These are phyloP conservation scores for Pseudocercospora ulei DNA, from an alignment of 2,329 filamentous ascomycete genomes.

Conservation along the genomic window DNA sequence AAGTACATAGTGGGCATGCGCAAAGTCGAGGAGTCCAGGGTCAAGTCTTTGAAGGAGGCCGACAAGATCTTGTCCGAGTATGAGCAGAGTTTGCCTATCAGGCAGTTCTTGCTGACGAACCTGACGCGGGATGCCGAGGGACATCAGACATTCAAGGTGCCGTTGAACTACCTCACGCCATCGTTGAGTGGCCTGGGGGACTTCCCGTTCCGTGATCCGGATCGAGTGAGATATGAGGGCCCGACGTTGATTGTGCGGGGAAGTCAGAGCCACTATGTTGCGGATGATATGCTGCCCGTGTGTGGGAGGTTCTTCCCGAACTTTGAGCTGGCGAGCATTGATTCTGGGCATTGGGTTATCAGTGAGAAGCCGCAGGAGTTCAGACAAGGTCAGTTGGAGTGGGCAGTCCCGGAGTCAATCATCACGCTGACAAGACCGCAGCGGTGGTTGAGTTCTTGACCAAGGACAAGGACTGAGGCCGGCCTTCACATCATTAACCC, in stretches of 20 bases:
- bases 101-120: constrained; percentile 88
- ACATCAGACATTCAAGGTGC: constrained; percentile 65
- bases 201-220: constrained; percentile 73
- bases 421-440: constrained; percentile 30
- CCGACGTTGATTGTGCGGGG: constrained; percentile 72
- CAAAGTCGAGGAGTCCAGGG: constrained; percentile 58
- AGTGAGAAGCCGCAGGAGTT: constrained; percentile 79
- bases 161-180: constrained; percentile 58
- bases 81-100: constrained; percentile 64
- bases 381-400: constrained; percentile 51
- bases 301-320: constrained; percentile 74
- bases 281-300: constrained; percentile 68
- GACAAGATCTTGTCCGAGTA: constrained; percentile 67
- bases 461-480: constrained; percentile 40
- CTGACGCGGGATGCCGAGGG: constrained; percentile 51
- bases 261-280: constrained; percentile 65
- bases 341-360: constrained; percentile 79
- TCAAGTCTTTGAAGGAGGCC: constrained; percentile 64
- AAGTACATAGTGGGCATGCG: constrained; percentile 79
- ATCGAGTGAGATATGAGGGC: constrained; percentile 59
- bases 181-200: constrained; percentile 69
- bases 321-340: constrained; percentile 63
- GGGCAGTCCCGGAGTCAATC: background rate
- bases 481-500: too few species aligned
- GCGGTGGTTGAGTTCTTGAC: constrained; percentile 56